Conservation (phyloP, 1,284 basidiomycete species). For the Cutaneotrichosporon mucoides region DNA sequence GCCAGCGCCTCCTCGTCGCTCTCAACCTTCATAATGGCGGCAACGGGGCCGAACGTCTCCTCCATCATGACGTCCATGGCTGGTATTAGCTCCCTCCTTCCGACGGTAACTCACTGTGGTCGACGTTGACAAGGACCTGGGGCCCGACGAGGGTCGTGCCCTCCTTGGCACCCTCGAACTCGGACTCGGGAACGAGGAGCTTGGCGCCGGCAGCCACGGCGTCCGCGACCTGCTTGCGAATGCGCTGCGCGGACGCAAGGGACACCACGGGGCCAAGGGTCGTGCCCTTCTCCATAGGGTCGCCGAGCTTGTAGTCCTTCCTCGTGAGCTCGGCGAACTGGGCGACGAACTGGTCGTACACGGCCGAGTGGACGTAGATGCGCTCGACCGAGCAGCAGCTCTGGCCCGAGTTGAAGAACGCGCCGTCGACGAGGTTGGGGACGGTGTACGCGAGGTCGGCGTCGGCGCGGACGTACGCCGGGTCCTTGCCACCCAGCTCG, state of each 20-base stretch:
- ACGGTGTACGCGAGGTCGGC: slow-evolving; percentile 79
- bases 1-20: slow-evolving; percentile 67
- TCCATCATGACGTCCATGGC: slow-evolving; percentile 90
- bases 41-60: slow-evolving; percentile 77
- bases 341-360: slow-evolving; percentile 78
- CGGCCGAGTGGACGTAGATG: slow-evolving; percentile 83
- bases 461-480: slow-evolving; percentile 85
- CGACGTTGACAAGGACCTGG: slow-evolving; percentile 78
- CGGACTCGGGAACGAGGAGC: slow-evolving; percentile 64
- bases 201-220: slow-evolving; percentile 78
- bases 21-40: slow-evolving; percentile 81
- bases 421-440: slow-evolving; percentile 83
- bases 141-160: slow-evolving; percentile 83
- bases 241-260: slow-evolving; percentile 72
- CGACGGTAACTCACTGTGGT: slow-evolving; percentile 63
- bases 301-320: slow-evolving; percentile 78
- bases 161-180: slow-evolving; percentile 64
- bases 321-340: slow-evolving; percentile 63
- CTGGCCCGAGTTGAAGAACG: slow-evolving; percentile 90
- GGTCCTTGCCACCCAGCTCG: slow-evolving; percentile 92
- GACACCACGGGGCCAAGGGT: slow-evolving; percentile 90
- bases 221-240: slow-evolving; percentile 78
- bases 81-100: slow-evolving; percentile 32
- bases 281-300: slow-evolving; percentile 68
- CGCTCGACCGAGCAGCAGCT: slow-evolving; percentile 64